These are phyloP conservation scores for Paracorniculantispora psalliotae DNA, from an alignment of 2,329 filamentous ascomycete species.

Conservation along the genomic window DNA sequence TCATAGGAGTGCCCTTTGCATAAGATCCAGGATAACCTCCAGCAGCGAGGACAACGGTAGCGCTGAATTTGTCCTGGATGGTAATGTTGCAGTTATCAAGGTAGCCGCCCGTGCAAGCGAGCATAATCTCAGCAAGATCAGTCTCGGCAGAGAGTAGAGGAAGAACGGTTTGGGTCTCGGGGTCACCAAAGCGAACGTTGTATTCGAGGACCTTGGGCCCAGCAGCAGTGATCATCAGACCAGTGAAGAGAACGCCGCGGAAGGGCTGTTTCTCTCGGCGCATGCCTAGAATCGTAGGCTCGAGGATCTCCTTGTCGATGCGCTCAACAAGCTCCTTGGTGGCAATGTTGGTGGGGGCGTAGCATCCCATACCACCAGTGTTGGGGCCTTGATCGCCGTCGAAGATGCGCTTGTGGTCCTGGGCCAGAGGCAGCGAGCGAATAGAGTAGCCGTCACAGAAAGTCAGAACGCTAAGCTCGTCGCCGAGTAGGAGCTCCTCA, in stretches of 20 bases:
- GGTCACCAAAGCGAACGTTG: constrained; percentile 89
- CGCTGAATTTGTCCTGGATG: constrained; percentile 66
- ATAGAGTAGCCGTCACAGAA: constrained; percentile 89
- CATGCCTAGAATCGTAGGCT: constrained; percentile 88
- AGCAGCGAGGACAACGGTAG: constrained; percentile 90
- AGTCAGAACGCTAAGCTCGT: constrained; percentile 86
- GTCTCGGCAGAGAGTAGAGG: constrained; percentile 71
- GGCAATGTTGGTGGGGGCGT: constrained; percentile 81
- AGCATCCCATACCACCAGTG: constrained; percentile 97
- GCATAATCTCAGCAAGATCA: constrained; percentile 83
- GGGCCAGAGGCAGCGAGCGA: constrained; percentile 78
- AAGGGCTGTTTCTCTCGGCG: constrained; percentile 70
- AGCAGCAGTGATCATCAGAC: constrained; percentile 82
- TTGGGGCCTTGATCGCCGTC: constrained; percentile 89
- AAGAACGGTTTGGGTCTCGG: constrained; percentile 83
- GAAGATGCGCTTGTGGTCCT: constrained; percentile 93
- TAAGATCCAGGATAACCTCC: constrained; percentile 88
- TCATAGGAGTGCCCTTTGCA: constrained; percentile 66
- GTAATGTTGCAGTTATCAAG: constrained; percentile 66
- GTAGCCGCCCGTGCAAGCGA: constrained; percentile 73
- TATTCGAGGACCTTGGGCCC: constrained; percentile 86
- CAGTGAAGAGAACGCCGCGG: constrained; percentile 75
- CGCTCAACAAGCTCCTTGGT: constrained; percentile 69
- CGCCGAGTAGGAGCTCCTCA: constrained; percentile 86
- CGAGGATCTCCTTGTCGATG: constrained; percentile 77